Conservation (phyloP, 2,329 filamentous ascomycete genomes). For the Albophoma yamanashiensis region DNA sequence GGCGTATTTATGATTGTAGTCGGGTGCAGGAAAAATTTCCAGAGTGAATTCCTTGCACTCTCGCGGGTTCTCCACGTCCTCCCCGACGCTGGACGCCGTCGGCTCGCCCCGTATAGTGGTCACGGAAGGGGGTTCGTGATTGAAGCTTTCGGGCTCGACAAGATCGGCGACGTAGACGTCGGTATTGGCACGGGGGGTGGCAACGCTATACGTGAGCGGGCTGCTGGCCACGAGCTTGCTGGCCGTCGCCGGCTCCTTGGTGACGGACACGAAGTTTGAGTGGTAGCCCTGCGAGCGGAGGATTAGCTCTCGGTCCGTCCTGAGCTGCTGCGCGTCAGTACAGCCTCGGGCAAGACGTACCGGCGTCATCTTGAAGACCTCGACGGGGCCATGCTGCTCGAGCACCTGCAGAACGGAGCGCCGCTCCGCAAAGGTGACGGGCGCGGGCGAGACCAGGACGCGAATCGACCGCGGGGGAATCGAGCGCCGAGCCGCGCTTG, state of each 20-base stretch:
- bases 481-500: slow-evolving; percentile 4
- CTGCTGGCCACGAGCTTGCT: slow-evolving; percentile 28
- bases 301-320: not conserved
- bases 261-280: slow-evolving; percentile 39
- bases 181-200: slow-evolving; percentile 15
- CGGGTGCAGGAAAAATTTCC: slow-evolving; percentile 25
- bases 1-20: slow-evolving; percentile 27
- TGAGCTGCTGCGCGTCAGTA: not conserved
- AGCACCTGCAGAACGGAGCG: slow-evolving; percentile 42
- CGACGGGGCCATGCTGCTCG: slow-evolving; percentile 36
- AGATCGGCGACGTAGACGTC: slow-evolving; percentile 23
- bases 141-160: slow-evolving; percentile 8
- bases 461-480: slow-evolving; percentile 31
- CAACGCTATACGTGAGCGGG: slow-evolving; percentile 35
- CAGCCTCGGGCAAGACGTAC: slow-evolving; percentile 3
- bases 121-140: not conserved
- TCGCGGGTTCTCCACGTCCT: not conserved
- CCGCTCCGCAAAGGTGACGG: slow-evolving; percentile 41
- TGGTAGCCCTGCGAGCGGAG: slow-evolving; percentile 27
- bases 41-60: slow-evolving; percentile 28
- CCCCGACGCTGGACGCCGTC: not conserved
- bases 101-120: not conserved
- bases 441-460: slow-evolving; percentile 39
- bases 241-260: slow-evolving; percentile 28
- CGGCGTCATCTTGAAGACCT: slow-evolving; percentile 35